Conservation (phyloP, 495 filamentous ascomycete species). For the Aspergillus indologenus region DNA sequence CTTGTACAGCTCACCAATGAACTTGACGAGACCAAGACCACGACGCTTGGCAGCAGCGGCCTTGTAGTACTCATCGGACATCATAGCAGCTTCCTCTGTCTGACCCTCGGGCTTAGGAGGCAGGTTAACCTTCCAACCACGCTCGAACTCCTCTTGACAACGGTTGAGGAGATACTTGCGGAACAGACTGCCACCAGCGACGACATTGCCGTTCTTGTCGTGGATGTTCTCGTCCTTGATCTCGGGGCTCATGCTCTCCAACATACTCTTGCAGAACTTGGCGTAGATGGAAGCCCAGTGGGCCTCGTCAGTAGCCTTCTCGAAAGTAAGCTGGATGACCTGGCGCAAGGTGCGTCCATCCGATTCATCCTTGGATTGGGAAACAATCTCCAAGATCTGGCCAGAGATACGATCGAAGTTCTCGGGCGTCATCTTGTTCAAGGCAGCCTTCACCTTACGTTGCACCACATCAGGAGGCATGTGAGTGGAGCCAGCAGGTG, state of each 20-base stretch:
- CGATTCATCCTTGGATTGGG: conserved; percentile 90
- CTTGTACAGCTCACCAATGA: conserved; percentile 99
- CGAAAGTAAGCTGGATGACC: conserved; percentile 97
- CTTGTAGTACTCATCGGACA: conserved; percentile 96
- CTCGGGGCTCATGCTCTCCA: conserved; percentile 89
- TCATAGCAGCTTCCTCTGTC: conserved; percentile 68
- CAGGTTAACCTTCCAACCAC: conserved; percentile 91
- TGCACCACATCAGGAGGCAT: conserved; percentile 92
- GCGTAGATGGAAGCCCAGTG: conserved; percentile 99
- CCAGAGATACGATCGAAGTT: conserved; percentile 95
- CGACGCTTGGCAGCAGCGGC: conserved; percentile 95
- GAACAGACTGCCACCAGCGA: conserved; percentile 91
- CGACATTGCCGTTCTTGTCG: conserved; percentile 81
- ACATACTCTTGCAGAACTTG: conserved; percentile 97
- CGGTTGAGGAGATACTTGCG: conserved; percentile 97
- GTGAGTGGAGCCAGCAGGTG: conserved; percentile 54
- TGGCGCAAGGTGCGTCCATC: conserved; percentile 95
- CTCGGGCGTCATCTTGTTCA: conserved; percentile 99
- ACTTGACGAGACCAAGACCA: conserved; percentile 95
- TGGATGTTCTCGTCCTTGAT: conserved; percentile 92
- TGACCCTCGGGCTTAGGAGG: conserved; percentile 77
- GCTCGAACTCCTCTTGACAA: conserved; percentile 98
- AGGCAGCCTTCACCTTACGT: conserved; percentile 93
- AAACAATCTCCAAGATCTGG: conserved; percentile 88
- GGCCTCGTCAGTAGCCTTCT: conserved; percentile 97